Evolutionary conservation across 306 rosid genomes (phyloP).

Genomic region (Psophocarpus tetragonolobus): DNA sequence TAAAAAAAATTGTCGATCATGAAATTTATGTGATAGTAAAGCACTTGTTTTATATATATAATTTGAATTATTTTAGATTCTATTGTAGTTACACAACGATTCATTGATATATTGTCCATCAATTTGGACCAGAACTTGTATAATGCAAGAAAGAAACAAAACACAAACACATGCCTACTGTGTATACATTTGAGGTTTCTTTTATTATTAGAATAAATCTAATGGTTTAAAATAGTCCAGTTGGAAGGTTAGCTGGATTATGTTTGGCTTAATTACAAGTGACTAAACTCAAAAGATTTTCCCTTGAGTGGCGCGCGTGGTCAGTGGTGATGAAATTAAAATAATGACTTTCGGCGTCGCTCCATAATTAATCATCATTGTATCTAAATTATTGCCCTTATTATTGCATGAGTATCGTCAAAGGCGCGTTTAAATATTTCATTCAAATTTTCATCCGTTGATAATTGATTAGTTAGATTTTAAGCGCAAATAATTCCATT

Average conservation of each 20-base stretch:
- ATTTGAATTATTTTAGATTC: no score
- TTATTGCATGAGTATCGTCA: neutral
- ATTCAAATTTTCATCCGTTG: neutral
- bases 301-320: neutral
- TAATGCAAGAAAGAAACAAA: no score
- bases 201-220: neutral
- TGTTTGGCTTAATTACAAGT: neutral
- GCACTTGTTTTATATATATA: neutral
- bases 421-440: neutral
- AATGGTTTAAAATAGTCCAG: neutral
- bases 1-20: neutral
- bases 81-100: neutral
- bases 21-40: neutral
- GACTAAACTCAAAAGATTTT: neutral
- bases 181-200: neutral
- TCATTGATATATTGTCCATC: neutral
- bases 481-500: neutral
- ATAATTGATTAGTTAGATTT: neutral
- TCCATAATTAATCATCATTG: neutral
- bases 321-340: neutral
- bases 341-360: neutral
- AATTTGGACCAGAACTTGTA: neutral
- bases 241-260: neutral
- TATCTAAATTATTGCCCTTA: neutral
- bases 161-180: neutral